These are phyloP conservation scores for Trichoderma gamsii DNA, from an alignment of 495 filamentous ascomycete genomes.

Conservation along the genomic window DNA sequence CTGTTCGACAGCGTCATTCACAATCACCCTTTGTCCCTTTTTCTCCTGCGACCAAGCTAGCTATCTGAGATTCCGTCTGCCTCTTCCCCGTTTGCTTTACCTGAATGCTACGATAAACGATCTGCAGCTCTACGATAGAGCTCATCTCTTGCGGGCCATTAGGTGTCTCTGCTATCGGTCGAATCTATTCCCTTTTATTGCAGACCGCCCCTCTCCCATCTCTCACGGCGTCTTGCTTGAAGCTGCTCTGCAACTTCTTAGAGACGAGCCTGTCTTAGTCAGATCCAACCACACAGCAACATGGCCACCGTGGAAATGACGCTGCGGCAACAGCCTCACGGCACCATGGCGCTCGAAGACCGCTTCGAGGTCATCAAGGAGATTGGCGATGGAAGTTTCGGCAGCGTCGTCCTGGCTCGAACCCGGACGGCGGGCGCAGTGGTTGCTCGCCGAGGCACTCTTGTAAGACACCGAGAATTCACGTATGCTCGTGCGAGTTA, in stretches of 20 bases:
- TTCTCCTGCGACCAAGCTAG: background rate
- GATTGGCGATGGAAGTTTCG: slow-evolving; percentile 97
- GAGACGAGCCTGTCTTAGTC: background rate
- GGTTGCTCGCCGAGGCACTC: slow-evolving; percentile 81
- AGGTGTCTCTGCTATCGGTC: background rate
- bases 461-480: slow-evolving; percentile 55
- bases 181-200: background rate
- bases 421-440: slow-evolving; percentile 83
- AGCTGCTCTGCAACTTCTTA: background rate
- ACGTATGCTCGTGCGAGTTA: slow-evolving; percentile 15
- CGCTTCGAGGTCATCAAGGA: slow-evolving; percentile 96
- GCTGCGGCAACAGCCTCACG: slow-evolving; percentile 55
- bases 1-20: background rate
- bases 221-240: background rate
- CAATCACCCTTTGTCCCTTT: background rate
- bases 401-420: slow-evolving; percentile 86
- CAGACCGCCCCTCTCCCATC: background rate
- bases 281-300: background rate
- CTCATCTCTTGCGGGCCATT: slow-evolving; percentile 18
- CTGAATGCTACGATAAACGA: slow-evolving; percentile 35
- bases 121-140: slow-evolving; percentile 30
- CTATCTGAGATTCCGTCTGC: background rate
- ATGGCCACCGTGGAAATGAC: slow-evolving; percentile 47
- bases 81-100: background rate
- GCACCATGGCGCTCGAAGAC: slow-evolving; percentile 58